Base-by-base conservation (phyloP, 2,329 filamentous ascomycete genomes). In the Zymoseptoria ardabiliae region DNA sequence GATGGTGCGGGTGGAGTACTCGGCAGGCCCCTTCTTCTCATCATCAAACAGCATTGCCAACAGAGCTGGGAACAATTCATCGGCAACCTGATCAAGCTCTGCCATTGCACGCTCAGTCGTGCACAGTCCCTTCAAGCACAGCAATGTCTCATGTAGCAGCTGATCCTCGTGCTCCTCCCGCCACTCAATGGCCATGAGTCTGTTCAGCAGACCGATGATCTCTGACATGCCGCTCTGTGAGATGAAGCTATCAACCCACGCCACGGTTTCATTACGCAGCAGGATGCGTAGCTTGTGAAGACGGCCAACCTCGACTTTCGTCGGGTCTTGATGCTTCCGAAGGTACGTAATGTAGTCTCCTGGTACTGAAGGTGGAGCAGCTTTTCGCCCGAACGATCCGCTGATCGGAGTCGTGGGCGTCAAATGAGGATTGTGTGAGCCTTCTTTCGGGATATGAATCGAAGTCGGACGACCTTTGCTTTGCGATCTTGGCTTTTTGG, bases 131-230 rank as follows among this genome's bases (percentile, higher is more conserved):
- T 99, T 99, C 64, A 99, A 81, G 70, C 94, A 97, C 50, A 97
- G 83, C 54, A 99, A 80, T 28, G 91, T 88, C 75, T 99, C 94
- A 70, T 97, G 93, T 6, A 99, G 82, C 45, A 99, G 81, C 9
- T 87, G 87, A 71, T 97, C 94, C 75, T 97, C 94, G 69, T 97
- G 93, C 69, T 97, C 94, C 79, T 97, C 94, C 70, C 92, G 90
- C 93, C 94, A 99, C 74, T 97, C 94, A 35, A 99, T 87, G 55
- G 88, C 88, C 83, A 97, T 91, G 68, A 93, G 96, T n/a, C 93
- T 85, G 73, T 96, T 88, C 53, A 97, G 79, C 57, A 97, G 78
- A 48, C 84, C 85, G 41, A 97, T 88, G 63, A 97, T 89, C 73
- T 97, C 91, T 65, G 88, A 84, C 91, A 97, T 96, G 20, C 94